Base-by-base conservation (phyloP, 352 stramenopile genomes). In the Phytophthora pinifolia region DNA sequence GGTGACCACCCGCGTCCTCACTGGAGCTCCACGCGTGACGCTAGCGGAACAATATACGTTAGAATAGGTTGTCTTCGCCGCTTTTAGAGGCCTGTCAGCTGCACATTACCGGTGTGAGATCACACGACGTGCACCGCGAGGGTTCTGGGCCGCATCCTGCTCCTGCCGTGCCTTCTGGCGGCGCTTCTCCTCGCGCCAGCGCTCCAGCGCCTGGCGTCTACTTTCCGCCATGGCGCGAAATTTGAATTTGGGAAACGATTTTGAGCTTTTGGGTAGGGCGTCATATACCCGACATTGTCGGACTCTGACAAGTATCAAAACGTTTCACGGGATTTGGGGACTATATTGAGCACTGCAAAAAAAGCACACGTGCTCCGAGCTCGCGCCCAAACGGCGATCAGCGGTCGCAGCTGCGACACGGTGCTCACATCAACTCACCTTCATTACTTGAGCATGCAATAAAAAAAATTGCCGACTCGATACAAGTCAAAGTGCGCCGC, bases 121-220 rank as follows among this genome's bases (percentile, higher is more conserved):
- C 6, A 60, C 47, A 4, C 42, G 53, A 12, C 53, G 48, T 31
- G 54, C 45, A 6, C 25, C 7, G 1, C 35, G 48, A 36, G 48
- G 30, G 3, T 8, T 7, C n/a, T 33, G 53, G 3, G 22, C 6
- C 2, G 33, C 9, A 13, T 46, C 10, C n/a, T 45, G 38, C 5
- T 22, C 5, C 31, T 50, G 2, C 14, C 33, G 31, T 38, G 63
- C 32, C 46, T 67, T 65, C 45, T 62, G 37, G 20, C 46, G 43
- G 6, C 59, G 55, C 47, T 77, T 80, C 59, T 82, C 64, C 35
- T 70, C 65, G 34, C 72, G 82, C 82, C 82, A 92, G 48, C 68
- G 62, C 68, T 89, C 78, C 20, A 92, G 64, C 54, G 84, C 79
- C 38, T 67, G 67, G 20, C 72, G 67, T 35, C 83, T 73, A 58